Evolutionary conservation across 1,284 basidiomycete species (phyloP), one percentile per base, ranked within the genome.

Genomic region (Ceratobasidium sp.): DNA sequence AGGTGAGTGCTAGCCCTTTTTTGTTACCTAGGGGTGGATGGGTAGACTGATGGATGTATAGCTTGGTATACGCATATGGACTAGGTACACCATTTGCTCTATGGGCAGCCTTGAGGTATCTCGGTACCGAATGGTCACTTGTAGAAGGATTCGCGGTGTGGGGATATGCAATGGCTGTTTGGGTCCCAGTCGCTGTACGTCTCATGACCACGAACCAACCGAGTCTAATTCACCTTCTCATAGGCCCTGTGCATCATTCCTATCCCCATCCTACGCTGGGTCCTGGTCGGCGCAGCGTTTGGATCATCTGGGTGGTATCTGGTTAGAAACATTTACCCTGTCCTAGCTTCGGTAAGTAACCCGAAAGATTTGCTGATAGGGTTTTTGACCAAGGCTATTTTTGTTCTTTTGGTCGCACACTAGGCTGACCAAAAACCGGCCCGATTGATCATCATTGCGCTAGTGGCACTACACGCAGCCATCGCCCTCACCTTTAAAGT

Each of bases 91-190:
- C 96, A 0, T 85, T 94, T 0, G 82, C 93, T 18, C 86, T 98
- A 2, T 96, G 94, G 95, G 87, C 91, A 0, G 90, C 89, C 0
- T 88, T 97, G 80, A 88, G 93, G 41, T 98, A 96, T 85, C 82
- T 96, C 16, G 95, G 95, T 2, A 91, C 96, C 0, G 93, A 94
- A 81, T 97, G 96, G 92, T 91, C 92, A 68, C 87, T 96, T 0
- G 89, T 94, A 1, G 96, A 98, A 77, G 84, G 87, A 16, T 79
- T 88, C 60, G 85, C 84, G 1, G 79, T 88, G 14, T 89, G 88
- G 81, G 88, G 88, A 2, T 89, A 88, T 81, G 83, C 83, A 14
- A 84, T 87, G 83, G 81, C 83, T 20, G 80, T 85, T 2, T 86
- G 83, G 77, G 80, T 86, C 16, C 93, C 93, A 8, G 90, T 93